A percentile compares a stretch with the other conserved stretches of the same genome.
These are phyloP conservation scores for Blastosporella zonata DNA, from an alignment of 1,284 basidiomycete species.

Conservation along the genomic window DNA sequence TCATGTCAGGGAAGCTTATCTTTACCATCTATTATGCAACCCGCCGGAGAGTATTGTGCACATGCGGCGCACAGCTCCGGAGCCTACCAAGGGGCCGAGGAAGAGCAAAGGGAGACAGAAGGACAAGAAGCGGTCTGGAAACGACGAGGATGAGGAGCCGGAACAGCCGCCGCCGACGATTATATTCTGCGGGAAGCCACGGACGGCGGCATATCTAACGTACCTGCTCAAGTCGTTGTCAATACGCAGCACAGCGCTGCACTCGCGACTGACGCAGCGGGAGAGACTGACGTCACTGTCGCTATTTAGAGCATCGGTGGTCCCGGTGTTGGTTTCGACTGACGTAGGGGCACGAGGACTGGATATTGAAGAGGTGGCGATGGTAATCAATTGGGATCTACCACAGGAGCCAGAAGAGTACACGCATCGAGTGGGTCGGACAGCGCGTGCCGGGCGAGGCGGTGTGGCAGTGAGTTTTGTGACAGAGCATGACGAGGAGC, in stretches of 20 bases:
- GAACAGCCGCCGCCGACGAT: constrained; percentile 87
- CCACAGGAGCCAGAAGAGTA: constrained; percentile 77
- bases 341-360: constrained; percentile 94
- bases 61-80: constrained; percentile 61
- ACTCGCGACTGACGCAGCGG: constrained; percentile 90
- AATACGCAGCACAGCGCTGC: constrained; percentile 86
- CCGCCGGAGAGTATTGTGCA: constrained; percentile 77
- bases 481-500: constrained; percentile 89
- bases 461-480: constrained; percentile 94
- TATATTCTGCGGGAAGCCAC: constrained; percentile 88
- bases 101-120: constrained; percentile 32
- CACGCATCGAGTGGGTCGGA: constrained; percentile 83
- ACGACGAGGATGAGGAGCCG: constrained; percentile 48
- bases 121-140: constrained; percentile 22
- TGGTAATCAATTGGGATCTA: constrained; percentile 97
- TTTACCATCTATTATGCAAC: constrained; percentile 87
- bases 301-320: constrained; percentile 84
- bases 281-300: constrained; percentile 83
- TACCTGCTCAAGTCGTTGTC: constrained; percentile 74
- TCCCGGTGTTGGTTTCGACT: constrained; percentile 91
- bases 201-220: constrained; percentile 89
- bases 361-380: constrained; percentile 93
- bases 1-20: constrained; percentile 91
- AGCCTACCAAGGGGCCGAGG: constrained; percentile 33
- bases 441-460: constrained; percentile 88